phyloP scores from a whole-genome alignment of 1,284 basidiomycete species.

The Malassezia arunalokei region DNA sequence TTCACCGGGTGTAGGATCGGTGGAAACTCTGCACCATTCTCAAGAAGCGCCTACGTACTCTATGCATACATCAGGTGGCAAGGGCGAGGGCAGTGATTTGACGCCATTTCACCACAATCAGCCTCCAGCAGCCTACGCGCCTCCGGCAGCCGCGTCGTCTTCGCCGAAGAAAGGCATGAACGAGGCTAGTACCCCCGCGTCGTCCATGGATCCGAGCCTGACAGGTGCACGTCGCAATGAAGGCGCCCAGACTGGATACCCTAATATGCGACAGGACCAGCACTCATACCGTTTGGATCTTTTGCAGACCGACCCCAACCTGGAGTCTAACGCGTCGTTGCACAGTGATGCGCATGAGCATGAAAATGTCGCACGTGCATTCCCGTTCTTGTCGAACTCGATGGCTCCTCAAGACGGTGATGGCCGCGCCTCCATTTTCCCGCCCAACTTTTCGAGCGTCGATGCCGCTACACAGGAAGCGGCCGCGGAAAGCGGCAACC shows the following conservation, averaged over 20 bases:
- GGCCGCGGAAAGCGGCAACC: background rate
- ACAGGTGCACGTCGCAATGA: conserved; percentile 11
- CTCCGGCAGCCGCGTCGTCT: background rate
- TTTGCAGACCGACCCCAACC: conserved; percentile 14
- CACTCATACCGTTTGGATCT: conserved; percentile 13
- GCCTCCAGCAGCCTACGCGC: conserved; percentile 5
- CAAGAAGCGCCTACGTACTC: conserved; percentile 3
- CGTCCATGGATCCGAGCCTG: conserved; percentile 14
- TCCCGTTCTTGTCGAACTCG: conserved; percentile 16
- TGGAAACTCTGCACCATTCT: conserved; percentile 1
- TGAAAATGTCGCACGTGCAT: conserved; percentile 15
- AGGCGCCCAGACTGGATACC: conserved; percentile 8
- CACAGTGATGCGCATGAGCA: conserved; percentile 8
- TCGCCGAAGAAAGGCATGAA: background rate
- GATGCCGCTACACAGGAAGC: background rate
- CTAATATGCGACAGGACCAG: conserved; percentile 15
- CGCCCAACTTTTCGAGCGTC: conserved; percentile 13
- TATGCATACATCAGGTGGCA: conserved; percentile 7
- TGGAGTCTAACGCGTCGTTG: conserved; percentile 14
- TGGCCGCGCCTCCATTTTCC: conserved; percentile 11
- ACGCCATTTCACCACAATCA: conserved; percentile 2
- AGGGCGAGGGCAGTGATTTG: conserved; percentile 6
- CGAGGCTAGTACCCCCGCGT: background rate
- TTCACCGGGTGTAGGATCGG: background rate
- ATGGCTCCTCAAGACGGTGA: conserved; percentile 13